Evolutionary conservation across 1,284 basidiomycete genomes (phyloP), one percentile per base, ranked within the genome.

Genomic region (Trichosporon sp.): DNA sequence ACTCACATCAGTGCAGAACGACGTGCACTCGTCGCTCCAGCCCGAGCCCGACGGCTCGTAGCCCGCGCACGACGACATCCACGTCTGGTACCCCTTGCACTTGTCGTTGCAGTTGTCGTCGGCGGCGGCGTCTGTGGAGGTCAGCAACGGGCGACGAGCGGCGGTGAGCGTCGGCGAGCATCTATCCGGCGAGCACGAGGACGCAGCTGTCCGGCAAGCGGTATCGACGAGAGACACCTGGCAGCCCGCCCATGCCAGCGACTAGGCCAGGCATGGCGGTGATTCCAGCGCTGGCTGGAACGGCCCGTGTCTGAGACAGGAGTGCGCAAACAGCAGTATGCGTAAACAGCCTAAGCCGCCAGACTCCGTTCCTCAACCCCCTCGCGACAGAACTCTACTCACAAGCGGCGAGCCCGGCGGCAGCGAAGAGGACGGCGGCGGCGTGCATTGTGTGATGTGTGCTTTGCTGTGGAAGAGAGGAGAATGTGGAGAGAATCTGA

Each of bases 1-100:
- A 66, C 65, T 67, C 65, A 67, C 65, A 42, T 47, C 47, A 18
- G 65, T 67, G 60, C 65, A 67, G 65, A 62, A 67, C 42, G 44
- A 44, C 31, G 60, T 67, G 65, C 65, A 67, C 23, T 60, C 23
- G 6, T 18, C 11, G n/a, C 60, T 44, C 65, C 65, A 67, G 2
- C 60, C 65, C 2, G 58, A 62, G 27, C 65, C 60, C 25, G 29
- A 51, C n/a, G 65, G 65, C 42, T 67, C 65, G 58, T 67, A 62
- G n/a, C 65, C 44, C 27, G 65, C 60, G 23, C 65, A 67, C 12
- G 58, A 62, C 29, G 29, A 47, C 65, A 67, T 67, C 65, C 65
- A 67, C 3, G 60, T 51, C 35, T 29, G n/a, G 65, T 67, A 67
- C 31, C 23, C 65, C n/a, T 35, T 23, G 60, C 65, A 67, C 65